Evolutionary conservation across 768 basidiomycete genomes (phyloP).

Genomic region (Pholiota microspora): DNA sequence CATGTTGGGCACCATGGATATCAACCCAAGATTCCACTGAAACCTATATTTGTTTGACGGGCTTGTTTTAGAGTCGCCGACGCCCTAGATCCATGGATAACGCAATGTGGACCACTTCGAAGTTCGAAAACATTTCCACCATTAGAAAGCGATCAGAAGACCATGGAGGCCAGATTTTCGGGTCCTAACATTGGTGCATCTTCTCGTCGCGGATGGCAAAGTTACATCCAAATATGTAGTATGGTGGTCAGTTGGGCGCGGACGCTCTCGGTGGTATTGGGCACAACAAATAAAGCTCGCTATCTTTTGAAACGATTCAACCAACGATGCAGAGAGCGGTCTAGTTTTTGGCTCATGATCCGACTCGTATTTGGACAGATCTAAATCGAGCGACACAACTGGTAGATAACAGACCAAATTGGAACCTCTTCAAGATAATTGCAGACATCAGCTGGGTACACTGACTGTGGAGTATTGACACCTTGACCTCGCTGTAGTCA

Average conservation of each 20-base stretch:
- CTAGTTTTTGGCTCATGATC: background rate
- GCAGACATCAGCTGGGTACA: too few species aligned
- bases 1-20: background rate
- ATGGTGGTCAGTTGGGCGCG: background rate
- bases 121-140: background rate
- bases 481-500: background rate
- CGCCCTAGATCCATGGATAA: background rate
- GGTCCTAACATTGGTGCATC: background rate
- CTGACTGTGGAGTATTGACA: too few species aligned
- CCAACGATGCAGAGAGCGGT: background rate
- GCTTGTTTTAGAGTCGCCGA: background rate
- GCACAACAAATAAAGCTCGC: background rate
- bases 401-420: too few species aligned
- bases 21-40: background rate
- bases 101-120: background rate
- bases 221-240: background rate
- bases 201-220: background rate
- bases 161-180: background rate
- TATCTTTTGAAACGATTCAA: background rate
- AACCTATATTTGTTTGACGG: too few species aligned
- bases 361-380: background rate
- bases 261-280: background rate
- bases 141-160: background rate
- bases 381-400: background rate
- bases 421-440: too few species aligned